Evolutionary conservation across 2,329 filamentous ascomycete species (phyloP).

Genomic region (Graphiopsis chlorocephala): DNA sequence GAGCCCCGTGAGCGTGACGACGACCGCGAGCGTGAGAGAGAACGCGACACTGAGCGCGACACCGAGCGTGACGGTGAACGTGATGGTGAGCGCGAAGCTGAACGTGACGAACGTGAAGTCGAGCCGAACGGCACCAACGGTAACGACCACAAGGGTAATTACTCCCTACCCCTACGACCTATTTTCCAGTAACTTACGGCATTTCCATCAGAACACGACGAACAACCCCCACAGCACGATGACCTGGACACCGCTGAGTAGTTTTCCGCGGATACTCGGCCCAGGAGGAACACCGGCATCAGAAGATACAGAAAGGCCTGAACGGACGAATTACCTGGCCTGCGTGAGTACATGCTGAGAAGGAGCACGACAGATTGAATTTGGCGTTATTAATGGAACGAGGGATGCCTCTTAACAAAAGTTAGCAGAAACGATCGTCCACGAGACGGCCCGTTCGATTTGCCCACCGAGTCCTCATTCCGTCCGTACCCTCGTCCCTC

Average conservation of each 20-base stretch:
- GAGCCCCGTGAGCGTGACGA: conserved; percentile 37
- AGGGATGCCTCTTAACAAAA: conserved; percentile 16
- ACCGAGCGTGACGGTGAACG: conserved; percentile 62
- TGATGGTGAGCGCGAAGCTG: conserved; percentile 59
- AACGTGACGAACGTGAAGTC: conserved; percentile 35
- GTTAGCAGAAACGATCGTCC: conserved; percentile 16
- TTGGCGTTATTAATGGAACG: conserved; percentile 16
- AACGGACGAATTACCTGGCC: neutral
- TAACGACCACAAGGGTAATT: conserved; percentile 83
- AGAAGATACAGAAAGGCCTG: neutral
- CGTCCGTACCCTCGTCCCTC: conserved; percentile 8
- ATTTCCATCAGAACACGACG: conserved; percentile 51
- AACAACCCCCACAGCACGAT: conserved; percentile 82
- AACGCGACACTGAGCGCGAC: conserved; percentile 36
- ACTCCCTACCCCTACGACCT: neutral
- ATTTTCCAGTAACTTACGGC: conserved; percentile 24
- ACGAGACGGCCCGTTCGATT: conserved; percentile 12
- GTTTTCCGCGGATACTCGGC: conserved; percentile 18
- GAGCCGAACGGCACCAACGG: conserved; percentile 55
- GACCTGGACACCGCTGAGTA: conserved; percentile 93
- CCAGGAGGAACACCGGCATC: neutral
- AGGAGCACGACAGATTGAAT: conserved; percentile 6
- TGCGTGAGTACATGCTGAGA: conserved; percentile 11
- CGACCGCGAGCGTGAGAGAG: conserved; percentile 59
- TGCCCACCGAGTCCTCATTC: conserved; percentile 4